These are phyloP conservation scores for Ricinus communis DNA, from an alignment of 345 rosid species.

Conservation along the genomic window DNA sequence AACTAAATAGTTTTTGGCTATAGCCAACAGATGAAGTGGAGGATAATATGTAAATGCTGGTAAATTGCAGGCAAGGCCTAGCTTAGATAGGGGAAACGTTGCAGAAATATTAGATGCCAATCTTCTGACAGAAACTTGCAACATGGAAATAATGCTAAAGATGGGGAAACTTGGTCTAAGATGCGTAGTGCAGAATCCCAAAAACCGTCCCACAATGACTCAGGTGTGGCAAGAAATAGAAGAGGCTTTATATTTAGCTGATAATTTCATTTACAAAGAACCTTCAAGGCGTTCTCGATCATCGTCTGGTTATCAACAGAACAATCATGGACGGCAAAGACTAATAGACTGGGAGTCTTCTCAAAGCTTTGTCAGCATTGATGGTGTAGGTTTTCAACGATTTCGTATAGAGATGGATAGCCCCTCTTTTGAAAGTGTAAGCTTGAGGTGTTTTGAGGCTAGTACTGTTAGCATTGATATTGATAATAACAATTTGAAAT, in stretches of 20 bases:
- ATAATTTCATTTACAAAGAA: conserved; percentile 14
- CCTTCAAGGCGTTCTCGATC: conserved; percentile 16
- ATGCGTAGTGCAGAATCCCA: conserved; percentile 46
- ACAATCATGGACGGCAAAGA: conserved; percentile 7
- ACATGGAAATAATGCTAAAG: conserved; percentile 54
- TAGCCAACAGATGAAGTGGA: not conserved
- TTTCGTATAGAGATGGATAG: conserved; percentile 56
- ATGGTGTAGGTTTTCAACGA: conserved; percentile 48
- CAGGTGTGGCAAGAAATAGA: conserved; percentile 56
- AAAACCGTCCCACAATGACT: conserved; percentile 55
- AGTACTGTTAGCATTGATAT: conserved; percentile 34
- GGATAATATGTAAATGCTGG: not conserved
- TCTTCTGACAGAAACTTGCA: conserved; percentile 50
- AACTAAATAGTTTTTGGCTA: no score
- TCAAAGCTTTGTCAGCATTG: conserved; percentile 50
- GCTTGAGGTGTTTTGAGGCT: conserved; percentile 47
- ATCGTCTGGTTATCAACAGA: not conserved
- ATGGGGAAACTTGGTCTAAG: conserved; percentile 55
- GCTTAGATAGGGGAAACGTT: conserved; percentile 45
- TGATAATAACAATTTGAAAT: conserved; percentile 31
- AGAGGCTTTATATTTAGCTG: conserved; percentile 30
- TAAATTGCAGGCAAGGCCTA: conserved; percentile 46
- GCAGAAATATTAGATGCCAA: conserved; percentile 51
- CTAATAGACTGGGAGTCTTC: conserved; percentile 30
- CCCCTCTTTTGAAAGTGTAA: conserved; percentile 32